Base-by-base conservation (phyloP, 1,284 basidiomycete genomes). In the Pseudozyma flocculosa region DNA sequence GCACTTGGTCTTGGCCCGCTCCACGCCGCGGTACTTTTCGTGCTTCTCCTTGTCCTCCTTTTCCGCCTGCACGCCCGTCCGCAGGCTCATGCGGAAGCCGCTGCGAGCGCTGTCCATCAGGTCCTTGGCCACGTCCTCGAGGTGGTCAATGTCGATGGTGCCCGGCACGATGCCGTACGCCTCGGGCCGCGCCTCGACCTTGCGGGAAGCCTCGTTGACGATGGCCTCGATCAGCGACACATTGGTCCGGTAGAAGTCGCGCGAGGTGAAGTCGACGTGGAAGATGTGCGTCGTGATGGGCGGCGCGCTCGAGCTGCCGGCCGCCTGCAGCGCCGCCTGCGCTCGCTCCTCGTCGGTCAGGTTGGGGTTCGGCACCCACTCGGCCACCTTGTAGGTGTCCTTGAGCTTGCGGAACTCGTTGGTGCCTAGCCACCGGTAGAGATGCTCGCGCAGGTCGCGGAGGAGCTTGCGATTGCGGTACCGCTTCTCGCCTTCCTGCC, bases 31-130 rank as follows among this genome's bases (percentile, higher is more conserved):
- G 23, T 68, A 68, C 54, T 61, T 60, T 43, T 63, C 61, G 19
- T 63, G 61, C 54, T 68, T 68, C 52, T 64, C 66, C 52, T 65
- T 64, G 48, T 64, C 66, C 49, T 65, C 66, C 19, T 61, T 61
- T 36, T 69, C 62, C 0, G 62, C 66, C 39, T 65, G 61, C n/a
- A 60, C 18, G 15, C 62, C 59, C 1, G 63, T 65, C 2, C 62
- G 55, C 21, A 69, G 51, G 38, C 59, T 62, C 59, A 61, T 61
- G 14, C 67, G 55, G 52, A 66, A 69, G 3, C 67, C 67, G 17
- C 53, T 55, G 19, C 67, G 45, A 4, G 67, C 67, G 7, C 54
- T 59, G 30, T 69, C 67, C 67, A 69, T 65, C 26, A 69, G 49
- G 41, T 69, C 67, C 42, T 69, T 69, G 34, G 67, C 67, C 4